These are phyloP conservation scores for Tagetes patula DNA, from an alignment of 129 eudicot species.

Conservation along the genomic window DNA sequence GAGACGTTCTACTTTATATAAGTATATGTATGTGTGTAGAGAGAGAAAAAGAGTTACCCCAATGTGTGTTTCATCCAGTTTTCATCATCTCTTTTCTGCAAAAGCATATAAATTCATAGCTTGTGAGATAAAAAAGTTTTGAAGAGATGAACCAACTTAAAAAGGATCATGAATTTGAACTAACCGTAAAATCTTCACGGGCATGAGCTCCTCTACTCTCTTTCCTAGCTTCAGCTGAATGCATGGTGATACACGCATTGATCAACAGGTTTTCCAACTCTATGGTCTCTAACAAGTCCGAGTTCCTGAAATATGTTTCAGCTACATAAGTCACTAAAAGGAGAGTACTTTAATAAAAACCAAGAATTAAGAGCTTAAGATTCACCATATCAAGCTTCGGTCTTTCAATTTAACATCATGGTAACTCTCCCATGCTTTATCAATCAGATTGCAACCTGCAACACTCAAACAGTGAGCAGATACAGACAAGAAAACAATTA, in stretches of 20 bases:
- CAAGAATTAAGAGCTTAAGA: not conserved
- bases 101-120: constrained; percentile 3
- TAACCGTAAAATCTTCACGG: constrained; percentile 94
- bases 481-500: not conserved
- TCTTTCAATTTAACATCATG: constrained; percentile 87
- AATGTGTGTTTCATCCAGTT: constrained; percentile 94
- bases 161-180: constrained; percentile 24
- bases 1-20: not conserved
- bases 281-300: constrained; percentile 90
- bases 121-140: not conserved
- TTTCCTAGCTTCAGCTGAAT: constrained; percentile 98
- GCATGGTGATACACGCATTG: constrained; percentile 91
- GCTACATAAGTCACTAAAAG: constrained; percentile 6
- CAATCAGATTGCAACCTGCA: constrained; percentile 85
- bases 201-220: constrained; percentile 99
- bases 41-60: constrained; percentile 54
- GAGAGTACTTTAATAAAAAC: constrained; percentile 3
- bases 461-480: constrained; percentile 25
- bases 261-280: constrained; percentile 91
- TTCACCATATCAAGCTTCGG: constrained; percentile 87
- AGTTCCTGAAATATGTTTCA: constrained; percentile 54
- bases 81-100: constrained; percentile 96
- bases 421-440: constrained; percentile 91
- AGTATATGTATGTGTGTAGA: not conserved
- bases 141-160: not conserved